These are phyloP conservation scores for Eimeria zaria DNA, from an alignment of 169 alveolate genomes.

Conservation along the genomic window DNA sequence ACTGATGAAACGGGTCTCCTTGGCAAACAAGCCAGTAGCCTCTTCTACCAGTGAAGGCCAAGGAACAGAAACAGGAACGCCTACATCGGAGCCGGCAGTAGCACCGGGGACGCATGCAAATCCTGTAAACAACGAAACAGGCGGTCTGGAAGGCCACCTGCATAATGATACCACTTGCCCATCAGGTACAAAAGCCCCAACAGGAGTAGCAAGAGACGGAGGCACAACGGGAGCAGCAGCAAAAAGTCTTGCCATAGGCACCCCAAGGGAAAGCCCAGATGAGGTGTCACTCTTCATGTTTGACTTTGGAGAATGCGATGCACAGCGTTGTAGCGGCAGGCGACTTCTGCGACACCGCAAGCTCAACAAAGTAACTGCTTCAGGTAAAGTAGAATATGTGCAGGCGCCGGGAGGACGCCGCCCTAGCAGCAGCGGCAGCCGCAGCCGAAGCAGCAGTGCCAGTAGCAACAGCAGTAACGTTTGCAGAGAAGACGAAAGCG, in stretches of 20 bases:
- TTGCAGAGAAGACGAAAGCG: neutral
- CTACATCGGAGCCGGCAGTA: neutral
- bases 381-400: neutral
- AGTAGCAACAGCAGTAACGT: conserved; percentile 7
- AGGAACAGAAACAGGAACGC: neutral
- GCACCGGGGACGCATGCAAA: neutral
- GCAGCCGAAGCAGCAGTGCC: conserved; percentile 36
- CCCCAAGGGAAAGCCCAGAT: neutral
- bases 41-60: neutral
- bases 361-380: conserved; percentile 85
- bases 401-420: neutral
- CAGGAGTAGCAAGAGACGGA: neutral
- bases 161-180: neutral
- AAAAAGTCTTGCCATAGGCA: neutral
- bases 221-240: neutral
- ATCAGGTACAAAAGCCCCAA: neutral
- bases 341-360: conserved; percentile 92
- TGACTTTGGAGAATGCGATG: conserved; percentile 98
- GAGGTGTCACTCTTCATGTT: conserved; percentile 93
- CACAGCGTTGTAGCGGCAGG: conserved; percentile 97
- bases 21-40: neutral
- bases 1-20: neutral
- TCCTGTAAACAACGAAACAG: neutral
- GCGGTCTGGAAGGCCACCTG: neutral
- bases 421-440: conserved; percentile 13